Evolutionary conservation across 192 early-diverging fungal species (phyloP).

Genomic region (Dissophora globulifera): DNA sequence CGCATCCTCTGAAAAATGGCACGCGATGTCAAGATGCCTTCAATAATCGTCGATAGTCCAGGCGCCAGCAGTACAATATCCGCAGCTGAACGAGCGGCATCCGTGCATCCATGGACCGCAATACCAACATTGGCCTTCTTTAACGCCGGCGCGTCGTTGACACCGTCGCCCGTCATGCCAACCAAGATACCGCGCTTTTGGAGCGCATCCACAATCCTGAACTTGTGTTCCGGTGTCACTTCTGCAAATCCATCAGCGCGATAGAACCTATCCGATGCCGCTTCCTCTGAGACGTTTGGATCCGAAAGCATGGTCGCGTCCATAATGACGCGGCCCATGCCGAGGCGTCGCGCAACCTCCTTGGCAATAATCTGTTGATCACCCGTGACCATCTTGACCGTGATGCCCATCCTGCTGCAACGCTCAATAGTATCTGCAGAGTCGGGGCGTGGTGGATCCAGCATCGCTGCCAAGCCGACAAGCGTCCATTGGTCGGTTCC

Average conservation of each 20-base stretch:
- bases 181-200: constrained; percentile 69
- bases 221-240: constrained; percentile 85
- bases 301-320: constrained; percentile 69
- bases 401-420: constrained; percentile 70
- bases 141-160: constrained; percentile 85
- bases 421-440: constrained; percentile 75
- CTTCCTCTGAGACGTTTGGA: constrained; percentile 56
- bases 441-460: constrained; percentile 76
- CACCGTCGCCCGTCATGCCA: constrained; percentile 86
- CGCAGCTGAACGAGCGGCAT: constrained; percentile 81
- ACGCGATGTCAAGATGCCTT: constrained; percentile 75
- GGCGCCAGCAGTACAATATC: constrained; percentile 78
- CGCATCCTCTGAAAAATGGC: constrained; percentile 81
- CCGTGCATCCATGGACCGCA: constrained; percentile 80
- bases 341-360: constrained; percentile 76
- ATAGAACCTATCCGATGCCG: constrained; percentile 63
- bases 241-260: constrained; percentile 82
- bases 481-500: constrained; percentile 66
- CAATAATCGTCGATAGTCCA: constrained; percentile 79
- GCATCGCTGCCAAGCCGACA: constrained; percentile 71
- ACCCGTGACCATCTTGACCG: constrained; percentile 85
- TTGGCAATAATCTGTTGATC: constrained; percentile 81
- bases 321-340: constrained; percentile 73
- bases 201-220: constrained; percentile 75
- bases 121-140: constrained; percentile 88